A percentile compares a stretch with the other conserved stretches of the same genome.
These are phyloP conservation scores for Posidonia australis DNA, from an alignment of 106 monocot species.

Conservation along the genomic window DNA sequence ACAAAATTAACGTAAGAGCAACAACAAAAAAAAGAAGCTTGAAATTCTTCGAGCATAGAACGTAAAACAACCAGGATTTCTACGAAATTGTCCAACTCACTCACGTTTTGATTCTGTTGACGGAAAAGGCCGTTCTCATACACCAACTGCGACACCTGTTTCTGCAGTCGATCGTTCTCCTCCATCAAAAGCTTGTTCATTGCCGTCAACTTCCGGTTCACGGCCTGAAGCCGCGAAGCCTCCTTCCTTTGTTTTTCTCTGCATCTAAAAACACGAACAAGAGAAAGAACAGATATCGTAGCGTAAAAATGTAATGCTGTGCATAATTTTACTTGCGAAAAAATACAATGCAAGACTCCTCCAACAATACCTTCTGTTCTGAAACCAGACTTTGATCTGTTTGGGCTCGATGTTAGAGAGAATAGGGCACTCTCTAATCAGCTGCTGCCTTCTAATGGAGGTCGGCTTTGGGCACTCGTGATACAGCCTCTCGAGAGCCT, in stretches of 20 bases:
- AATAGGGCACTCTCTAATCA: slow-evolving; percentile 17
- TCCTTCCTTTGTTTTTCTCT: slow-evolving; percentile 76
- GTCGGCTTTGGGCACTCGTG: slow-evolving; percentile 71
- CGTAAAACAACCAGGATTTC: not conserved
- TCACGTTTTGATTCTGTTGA: slow-evolving; percentile 42
- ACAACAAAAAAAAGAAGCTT: not conserved
- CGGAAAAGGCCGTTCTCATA: slow-evolving; percentile 50
- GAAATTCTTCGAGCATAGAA: not conserved
- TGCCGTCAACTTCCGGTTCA: slow-evolving; percentile 60
- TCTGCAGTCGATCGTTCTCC: slow-evolving; percentile 71
- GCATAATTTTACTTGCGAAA: not conserved
- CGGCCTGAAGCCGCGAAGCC: slow-evolving; percentile 41
- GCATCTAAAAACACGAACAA: slow-evolving; percentile 26
- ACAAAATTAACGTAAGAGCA: not conserved
- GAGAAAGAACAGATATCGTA: not conserved
- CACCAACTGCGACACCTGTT: slow-evolving; percentile 65
- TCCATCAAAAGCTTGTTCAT: slow-evolving; percentile 87
- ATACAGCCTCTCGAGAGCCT: slow-evolving; percentile 59
- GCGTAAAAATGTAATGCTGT: not conserved
- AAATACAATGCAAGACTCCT: not conserved
- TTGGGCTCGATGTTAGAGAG: slow-evolving; percentile 20
- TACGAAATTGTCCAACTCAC: not conserved
- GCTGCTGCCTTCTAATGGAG: slow-evolving; percentile 25
- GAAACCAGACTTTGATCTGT: slow-evolving; percentile 26
- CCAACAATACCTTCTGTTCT: slow-evolving; percentile 12